A percentile compares a stretch with the other conserved stretches of the same genome.
phyloP scores from a whole-genome alignment of 305 asterid genomes.

The Nicotiana rustica region DNA sequence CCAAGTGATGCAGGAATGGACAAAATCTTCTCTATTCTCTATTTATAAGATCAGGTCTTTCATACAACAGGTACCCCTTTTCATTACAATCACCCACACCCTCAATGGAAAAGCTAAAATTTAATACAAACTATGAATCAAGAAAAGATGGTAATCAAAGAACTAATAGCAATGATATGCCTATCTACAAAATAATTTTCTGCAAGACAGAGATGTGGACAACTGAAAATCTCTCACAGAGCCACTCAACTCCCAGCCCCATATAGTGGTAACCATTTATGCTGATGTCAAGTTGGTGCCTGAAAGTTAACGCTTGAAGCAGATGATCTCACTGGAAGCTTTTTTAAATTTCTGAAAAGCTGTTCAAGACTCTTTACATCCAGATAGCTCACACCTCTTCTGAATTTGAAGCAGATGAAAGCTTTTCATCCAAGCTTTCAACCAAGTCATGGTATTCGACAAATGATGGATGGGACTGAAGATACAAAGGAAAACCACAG shows the following conservation, averaged over 20 bases:
- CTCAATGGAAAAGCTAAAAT: neutral
- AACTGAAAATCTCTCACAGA: constrained; percentile 7
- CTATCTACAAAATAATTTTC: constrained; percentile 31
- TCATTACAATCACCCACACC: constrained; percentile 10
- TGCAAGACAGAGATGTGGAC: neutral
- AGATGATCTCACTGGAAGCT: constrained; percentile 34
- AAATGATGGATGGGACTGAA: constrained; percentile 76
- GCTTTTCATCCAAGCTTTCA: constrained; percentile 80
- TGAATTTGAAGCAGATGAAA: constrained; percentile 52
- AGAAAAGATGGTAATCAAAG: constrained; percentile 26
- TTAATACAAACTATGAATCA: constrained; percentile 4
- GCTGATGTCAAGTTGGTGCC: constrained; percentile 34
- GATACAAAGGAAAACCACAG: constrained; percentile 18
- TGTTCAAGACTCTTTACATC: constrained; percentile 32
- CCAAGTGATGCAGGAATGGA: neutral
- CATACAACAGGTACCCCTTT: constrained; percentile 27
- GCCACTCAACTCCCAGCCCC: constrained; percentile 25
- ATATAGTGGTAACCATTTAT: neutral
- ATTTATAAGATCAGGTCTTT: constrained; percentile 24
- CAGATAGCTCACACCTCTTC: constrained; percentile 56
- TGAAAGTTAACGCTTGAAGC: constrained; percentile 34
- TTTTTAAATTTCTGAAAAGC: constrained; percentile 33
- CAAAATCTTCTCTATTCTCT: constrained; percentile 21
- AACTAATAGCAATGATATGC: constrained; percentile 21
- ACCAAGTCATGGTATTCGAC: constrained; percentile 84